Base-by-base conservation (phyloP, 2,329 filamentous ascomycete species). In the Penicillium sp. region DNA sequence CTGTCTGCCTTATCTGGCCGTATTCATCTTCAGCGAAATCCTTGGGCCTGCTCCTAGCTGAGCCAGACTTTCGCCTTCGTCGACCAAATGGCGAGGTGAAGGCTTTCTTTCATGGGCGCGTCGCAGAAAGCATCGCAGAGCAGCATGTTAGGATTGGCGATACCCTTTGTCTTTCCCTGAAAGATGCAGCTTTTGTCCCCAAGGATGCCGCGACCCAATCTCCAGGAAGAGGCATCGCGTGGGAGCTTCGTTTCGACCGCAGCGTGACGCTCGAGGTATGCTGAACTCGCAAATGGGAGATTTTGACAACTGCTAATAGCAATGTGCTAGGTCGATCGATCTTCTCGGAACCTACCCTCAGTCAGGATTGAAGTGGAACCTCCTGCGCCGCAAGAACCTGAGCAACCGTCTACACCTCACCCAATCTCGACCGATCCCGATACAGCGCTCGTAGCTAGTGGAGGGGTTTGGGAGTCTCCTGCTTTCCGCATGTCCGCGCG, bases 1-100 rank as follows among this genome's bases (percentile, higher is more conserved):
- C 90, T 15, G 86, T 97, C 22, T 94, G 92, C 8, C 86, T 98
- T 38, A 88, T 91, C 59, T 98, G 94, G 93, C 94, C 94, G 0
- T 97, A 91, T 76, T 96, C 90, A 64, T 90, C 89, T 22, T 86
- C 91, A 28, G 89, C 85, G 34, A 85, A 84, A 55, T 87, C 87
- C 41, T 84, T 92, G 66, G 89, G 91, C 28, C 88, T 97, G 53
- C 84, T 96, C 20, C 84, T 98, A 37, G 90, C 90, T 48, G 93
- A 97, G 69, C 87, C 88, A 48, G 92, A 97, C 73, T 90, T 93
- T 70, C 89, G 91, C 50, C 82, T 94, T 53, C 90, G 94, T 57
- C 86, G 87, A 63, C 82, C 84, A 42, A 89, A 86, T 65, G 94
- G 94, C 12, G 92, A 96, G 76, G 86, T 96, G 22, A 88, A 92